phyloP scores from a whole-genome alignment of 1,139 yeast species.

The Scheffersomyces cryptocercus region DNA sequence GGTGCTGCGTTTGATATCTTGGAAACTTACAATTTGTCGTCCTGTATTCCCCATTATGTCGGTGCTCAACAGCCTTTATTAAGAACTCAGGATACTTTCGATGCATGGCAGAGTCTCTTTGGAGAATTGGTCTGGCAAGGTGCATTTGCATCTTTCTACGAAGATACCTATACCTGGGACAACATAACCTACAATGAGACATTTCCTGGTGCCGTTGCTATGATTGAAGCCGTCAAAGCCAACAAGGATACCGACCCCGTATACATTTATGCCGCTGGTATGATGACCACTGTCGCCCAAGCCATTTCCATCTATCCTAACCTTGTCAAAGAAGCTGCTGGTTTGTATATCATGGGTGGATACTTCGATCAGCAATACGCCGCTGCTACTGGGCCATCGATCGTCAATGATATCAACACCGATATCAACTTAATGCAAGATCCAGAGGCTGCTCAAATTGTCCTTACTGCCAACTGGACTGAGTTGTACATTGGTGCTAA shows the following conservation, averaged over 20 bases:
- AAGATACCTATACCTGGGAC: constrained; percentile 28
- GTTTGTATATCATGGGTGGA: constrained; percentile 44
- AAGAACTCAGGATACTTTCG: constrained; percentile 39
- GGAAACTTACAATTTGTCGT: constrained; percentile 27
- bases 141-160: constrained; percentile 30
- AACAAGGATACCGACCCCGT: constrained; percentile 28
- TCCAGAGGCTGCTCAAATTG: constrained; percentile 47
- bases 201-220: constrained; percentile 35
- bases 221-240: constrained; percentile 36
- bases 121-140: constrained; percentile 47
- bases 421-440: constrained; percentile 44
- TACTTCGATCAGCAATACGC: constrained; percentile 39
- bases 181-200: constrained; percentile 27
- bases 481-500: constrained; percentile 38
- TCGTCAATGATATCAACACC: constrained; percentile 34
- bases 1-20: constrained; percentile 29
- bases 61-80: constrained; percentile 40
- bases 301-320: constrained; percentile 39
- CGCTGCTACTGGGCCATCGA: constrained; percentile 28
- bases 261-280: constrained; percentile 38
- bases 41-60: constrained; percentile 38
- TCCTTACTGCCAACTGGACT: constrained; percentile 38
- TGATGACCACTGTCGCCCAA: constrained; percentile 45
- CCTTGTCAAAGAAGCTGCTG: constrained; percentile 37
- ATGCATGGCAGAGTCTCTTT: constrained; percentile 34